Evolutionary conservation across 1,284 basidiomycete species (phyloP), one percentile per base, ranked within the genome.

Genomic region (Grifola frondosa): DNA sequence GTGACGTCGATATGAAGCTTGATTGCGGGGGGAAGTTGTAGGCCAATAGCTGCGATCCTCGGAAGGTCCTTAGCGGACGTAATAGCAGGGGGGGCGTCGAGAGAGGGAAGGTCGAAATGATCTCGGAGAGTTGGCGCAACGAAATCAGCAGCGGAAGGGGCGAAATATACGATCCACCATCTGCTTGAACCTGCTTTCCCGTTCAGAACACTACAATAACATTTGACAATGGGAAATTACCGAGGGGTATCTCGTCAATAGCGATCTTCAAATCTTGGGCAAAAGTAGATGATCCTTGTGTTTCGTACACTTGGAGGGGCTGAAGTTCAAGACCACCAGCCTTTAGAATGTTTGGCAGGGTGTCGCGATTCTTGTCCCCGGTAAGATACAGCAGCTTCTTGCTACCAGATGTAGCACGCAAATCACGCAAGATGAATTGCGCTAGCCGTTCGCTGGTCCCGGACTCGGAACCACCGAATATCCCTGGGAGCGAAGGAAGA

Each of bases 281-380:
- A 44, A 89, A 84, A 1, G 59, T 68, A 0, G 68, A 61, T 3
- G 80, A 79, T 1, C 77, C 75, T 30, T 64, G 69, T 16, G 88
- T 89, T 55, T 70, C 71, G 53, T 91, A 91, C 9, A 88, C 85
- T 54, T 84, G 74, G 13, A 88, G 53, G 13, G 68, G 50, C 12
- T 71, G 62, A 20, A 84, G 60, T 25, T 56, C 57, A 2, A 87
- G 59, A 1, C 69, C 70, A 0, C 66, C 73, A 0, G 66, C 66
- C 0, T 54, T 44, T 26, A 92, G 65, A 8, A 82, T 71, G 5
- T 48, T 65, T 0, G 78, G 68, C 3, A 91, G 61, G 0, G 78
- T 83, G 51, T 90, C 86, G 13, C 78, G 72, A 48, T 87, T 91
- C 70, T 90, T 91, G 70, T 91, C 89, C 13, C 88, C 88, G 5